These are phyloP conservation scores for Buddleja alternifolia DNA, from an alignment of 257 asterid species.

Conservation along the genomic window DNA sequence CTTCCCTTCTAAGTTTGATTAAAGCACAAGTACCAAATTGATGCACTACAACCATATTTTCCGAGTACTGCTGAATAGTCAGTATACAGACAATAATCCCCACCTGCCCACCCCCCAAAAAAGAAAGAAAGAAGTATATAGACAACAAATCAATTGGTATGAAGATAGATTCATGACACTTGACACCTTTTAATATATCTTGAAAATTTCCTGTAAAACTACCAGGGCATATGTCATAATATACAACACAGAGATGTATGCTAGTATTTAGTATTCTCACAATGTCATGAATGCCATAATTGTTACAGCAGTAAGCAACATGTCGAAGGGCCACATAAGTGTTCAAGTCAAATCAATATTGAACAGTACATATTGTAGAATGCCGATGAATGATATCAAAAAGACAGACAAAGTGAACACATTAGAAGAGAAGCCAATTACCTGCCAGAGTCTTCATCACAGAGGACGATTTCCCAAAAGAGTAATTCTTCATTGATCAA, in stretches of 20 bases:
- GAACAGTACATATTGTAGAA: conserved; percentile 1
- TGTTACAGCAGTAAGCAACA: conserved; percentile 10
- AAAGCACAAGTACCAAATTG: conserved; percentile 1
- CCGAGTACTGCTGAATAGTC: not conserved
- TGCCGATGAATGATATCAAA: conserved; percentile 13
- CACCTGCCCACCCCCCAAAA: too few species aligned
- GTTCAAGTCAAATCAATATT: conserved; percentile 7
- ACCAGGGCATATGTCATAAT: not conserved
- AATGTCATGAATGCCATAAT: conserved; percentile 1
- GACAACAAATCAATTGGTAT: not conserved
- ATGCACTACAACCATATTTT: not conserved
- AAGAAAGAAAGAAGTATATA: too few species aligned
- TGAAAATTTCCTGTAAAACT: not conserved
- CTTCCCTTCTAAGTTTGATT: too few species aligned
- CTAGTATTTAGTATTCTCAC: too few species aligned
- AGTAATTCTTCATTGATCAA: conserved; percentile 67
- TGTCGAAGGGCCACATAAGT: conserved; percentile 11
- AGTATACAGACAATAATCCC: too few species aligned
- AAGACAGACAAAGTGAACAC: too few species aligned
- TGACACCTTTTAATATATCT: conserved; percentile 5
- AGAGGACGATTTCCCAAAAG: conserved; percentile 86
- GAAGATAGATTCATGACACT: not conserved
- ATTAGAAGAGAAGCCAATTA: conserved; percentile 41
- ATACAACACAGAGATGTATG: not conserved
- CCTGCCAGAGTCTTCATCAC: conserved; percentile 87